Evolutionary conservation across 2,329 filamentous ascomycete species (phyloP).

Genomic region (Lasiodiplodia hormozganensis): DNA sequence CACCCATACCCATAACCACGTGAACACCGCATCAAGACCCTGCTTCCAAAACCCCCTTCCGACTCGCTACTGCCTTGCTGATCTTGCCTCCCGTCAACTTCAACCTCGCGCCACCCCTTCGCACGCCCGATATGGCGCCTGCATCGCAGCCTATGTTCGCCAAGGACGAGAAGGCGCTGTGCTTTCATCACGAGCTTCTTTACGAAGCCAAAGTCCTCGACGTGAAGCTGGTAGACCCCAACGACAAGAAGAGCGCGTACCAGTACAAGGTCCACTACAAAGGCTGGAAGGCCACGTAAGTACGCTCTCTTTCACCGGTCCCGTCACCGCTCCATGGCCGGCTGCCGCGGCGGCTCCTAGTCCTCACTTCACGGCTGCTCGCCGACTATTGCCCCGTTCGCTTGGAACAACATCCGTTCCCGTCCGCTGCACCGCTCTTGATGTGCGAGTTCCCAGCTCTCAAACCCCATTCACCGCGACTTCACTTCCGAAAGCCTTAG

Average conservation of each 20-base stretch:
- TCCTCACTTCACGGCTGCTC: conserved; percentile 32
- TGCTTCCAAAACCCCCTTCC: not conserved
- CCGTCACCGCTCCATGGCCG: conserved; percentile 16
- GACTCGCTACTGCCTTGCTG: conserved; percentile 11
- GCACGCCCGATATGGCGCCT: conserved; percentile 63
- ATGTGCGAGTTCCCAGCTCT: not conserved
- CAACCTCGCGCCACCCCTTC: conserved; percentile 11
- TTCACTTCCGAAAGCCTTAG: not conserved
- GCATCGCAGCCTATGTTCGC: conserved; percentile 62
- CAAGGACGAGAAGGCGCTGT: conserved; percentile 90
- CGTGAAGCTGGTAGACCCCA: conserved; percentile 66
- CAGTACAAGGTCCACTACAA: conserved; percentile 98
- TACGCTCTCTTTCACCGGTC: conserved; percentile 38
- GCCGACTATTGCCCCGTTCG: conserved; percentile 27
- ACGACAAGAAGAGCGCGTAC: conserved; percentile 75
- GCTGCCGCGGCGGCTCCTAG: conserved; percentile 16
- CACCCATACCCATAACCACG: conserved; percentile 20
- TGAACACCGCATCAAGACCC: conserved; percentile 23
- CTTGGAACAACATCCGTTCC: not conserved
- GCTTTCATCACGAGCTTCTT: conserved; percentile 95
- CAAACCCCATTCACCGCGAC: not conserved
- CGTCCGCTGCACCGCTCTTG: conserved; percentile 15
- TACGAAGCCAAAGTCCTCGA: conserved; percentile 98
- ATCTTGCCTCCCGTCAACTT: conserved; percentile 9
- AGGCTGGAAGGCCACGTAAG: conserved; percentile 96